Evolutionary conservation across 768 basidiomycete genomes (phyloP).

Genomic region (Sporobolomyces roseus): DNA sequence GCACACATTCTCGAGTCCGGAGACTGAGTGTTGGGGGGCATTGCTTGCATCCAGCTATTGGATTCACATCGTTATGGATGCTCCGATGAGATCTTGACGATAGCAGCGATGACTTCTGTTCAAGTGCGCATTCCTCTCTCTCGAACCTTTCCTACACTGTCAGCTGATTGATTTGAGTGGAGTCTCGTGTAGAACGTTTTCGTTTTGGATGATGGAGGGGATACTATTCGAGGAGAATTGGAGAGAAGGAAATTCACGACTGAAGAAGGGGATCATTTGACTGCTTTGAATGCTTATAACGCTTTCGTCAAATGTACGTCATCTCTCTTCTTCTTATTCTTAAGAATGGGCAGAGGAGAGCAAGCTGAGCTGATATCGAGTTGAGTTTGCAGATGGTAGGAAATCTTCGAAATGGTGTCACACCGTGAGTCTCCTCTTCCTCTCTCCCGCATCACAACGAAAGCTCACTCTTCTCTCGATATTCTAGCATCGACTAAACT

Average conservation of each 20-base stretch:
- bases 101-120: constrained; percentile 90
- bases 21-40: not conserved
- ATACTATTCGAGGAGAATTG: constrained; percentile 78
- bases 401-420: constrained; percentile 90
- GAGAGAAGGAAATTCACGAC: constrained; percentile 95
- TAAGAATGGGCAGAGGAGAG: not conserved
- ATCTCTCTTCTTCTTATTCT: not conserved
- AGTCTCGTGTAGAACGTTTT: constrained; percentile 70
- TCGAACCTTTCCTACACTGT: not conserved
- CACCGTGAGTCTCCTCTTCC: constrained; percentile 44
- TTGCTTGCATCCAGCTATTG: constrained; percentile 61
- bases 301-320: constrained; percentile 72
- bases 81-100: constrained; percentile 91
- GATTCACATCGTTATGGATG: constrained; percentile 78
- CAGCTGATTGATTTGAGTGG: not conserved
- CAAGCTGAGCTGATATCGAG: not conserved
- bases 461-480: not conserved
- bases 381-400: constrained; percentile 48
- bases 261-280: constrained; percentile 97
- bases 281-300: constrained; percentile 90
- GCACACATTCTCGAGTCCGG: too few species aligned
- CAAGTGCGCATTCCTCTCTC: constrained; percentile 56
- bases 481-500: constrained; percentile 73
- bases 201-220: constrained; percentile 68
- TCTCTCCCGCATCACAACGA: not conserved